A percentile compares a stretch with the other conserved stretches of the same genome.
phyloP scores from a whole-genome alignment of 2,329 filamentous ascomycete species.

The Sporothrix phasma region DNA sequence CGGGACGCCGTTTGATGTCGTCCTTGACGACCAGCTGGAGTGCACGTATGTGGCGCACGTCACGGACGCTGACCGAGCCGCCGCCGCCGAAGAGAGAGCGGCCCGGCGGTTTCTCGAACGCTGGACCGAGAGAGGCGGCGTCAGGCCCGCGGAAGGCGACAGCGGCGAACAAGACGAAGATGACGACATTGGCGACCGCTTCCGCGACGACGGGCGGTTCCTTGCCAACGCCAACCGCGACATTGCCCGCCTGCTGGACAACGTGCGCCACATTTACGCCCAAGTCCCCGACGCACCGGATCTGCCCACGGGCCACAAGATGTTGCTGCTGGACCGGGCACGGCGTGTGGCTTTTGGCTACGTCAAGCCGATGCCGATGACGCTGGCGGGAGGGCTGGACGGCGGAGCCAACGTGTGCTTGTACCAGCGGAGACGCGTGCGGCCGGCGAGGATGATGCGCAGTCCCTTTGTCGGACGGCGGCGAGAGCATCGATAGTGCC shows the following conservation, averaged over 20 bases:
- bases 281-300: background rate
- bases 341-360: slow-evolving; percentile 17
- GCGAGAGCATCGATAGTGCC: background rate
- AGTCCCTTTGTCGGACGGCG: background rate
- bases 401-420: slow-evolving; percentile 11
- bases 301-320: slow-evolving; percentile 5
- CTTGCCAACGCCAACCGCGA: slow-evolving; percentile 15
- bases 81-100: background rate
- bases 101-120: background rate
- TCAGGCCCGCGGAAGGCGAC: background rate
- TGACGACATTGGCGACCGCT: slow-evolving; percentile 10
- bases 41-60: background rate
- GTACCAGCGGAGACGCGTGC: background rate
- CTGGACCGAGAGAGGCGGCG: slow-evolving; percentile 12
- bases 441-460: background rate
- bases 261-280: background rate
- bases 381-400: slow-evolving; percentile 10
- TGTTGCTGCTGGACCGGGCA: slow-evolving; percentile 17
- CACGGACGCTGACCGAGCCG: background rate
- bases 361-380: slow-evolving; percentile 12
- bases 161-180: background rate
- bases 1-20: slow-evolving; percentile 7
- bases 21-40: slow-evolving; percentile 12
- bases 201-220: background rate
- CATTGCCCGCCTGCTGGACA: slow-evolving; percentile 7